These are phyloP conservation scores for Mikania micrantha DNA, from an alignment of 129 eudicot species.

Conservation along the genomic window DNA sequence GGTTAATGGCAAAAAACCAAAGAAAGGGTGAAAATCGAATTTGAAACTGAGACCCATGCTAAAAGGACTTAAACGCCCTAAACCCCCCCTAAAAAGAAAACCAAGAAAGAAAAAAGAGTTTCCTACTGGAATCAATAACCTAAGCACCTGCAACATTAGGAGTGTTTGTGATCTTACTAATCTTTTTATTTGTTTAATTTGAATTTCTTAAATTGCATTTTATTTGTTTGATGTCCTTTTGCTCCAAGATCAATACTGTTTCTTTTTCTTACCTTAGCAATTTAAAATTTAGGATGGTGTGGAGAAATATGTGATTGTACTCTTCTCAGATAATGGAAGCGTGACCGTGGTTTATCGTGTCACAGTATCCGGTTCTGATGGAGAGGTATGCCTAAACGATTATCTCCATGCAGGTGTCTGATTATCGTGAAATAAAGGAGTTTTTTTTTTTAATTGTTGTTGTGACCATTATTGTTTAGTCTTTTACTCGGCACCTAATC, in stretches of 20 bases:
- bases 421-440: background rate
- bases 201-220: background rate
- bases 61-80: background rate
- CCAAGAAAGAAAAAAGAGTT: too few relatives aligned
- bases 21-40: too few relatives aligned
- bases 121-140: background rate
- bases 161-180: background rate
- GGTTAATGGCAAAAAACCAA: too few relatives aligned
- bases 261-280: background rate
- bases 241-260: background rate
- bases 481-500: background rate
- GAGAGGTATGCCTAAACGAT: conserved; percentile 59
- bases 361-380: conserved; percentile 86
- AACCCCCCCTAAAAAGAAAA: too few relatives aligned
- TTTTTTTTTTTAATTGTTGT: background rate
- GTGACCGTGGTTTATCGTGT: conserved; percentile 97
- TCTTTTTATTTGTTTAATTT: background rate
- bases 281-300: conserved; percentile 73
- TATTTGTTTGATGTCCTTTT: conserved; percentile 4
- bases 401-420: background rate
- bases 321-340: conserved; percentile 76
- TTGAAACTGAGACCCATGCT: background rate
- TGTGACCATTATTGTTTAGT: background rate
- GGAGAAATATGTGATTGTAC: conserved; percentile 96
- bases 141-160: background rate